Conservation (phyloP, 2,329 filamentous ascomycete genomes). For the Colletotrichum eleusines region DNA sequence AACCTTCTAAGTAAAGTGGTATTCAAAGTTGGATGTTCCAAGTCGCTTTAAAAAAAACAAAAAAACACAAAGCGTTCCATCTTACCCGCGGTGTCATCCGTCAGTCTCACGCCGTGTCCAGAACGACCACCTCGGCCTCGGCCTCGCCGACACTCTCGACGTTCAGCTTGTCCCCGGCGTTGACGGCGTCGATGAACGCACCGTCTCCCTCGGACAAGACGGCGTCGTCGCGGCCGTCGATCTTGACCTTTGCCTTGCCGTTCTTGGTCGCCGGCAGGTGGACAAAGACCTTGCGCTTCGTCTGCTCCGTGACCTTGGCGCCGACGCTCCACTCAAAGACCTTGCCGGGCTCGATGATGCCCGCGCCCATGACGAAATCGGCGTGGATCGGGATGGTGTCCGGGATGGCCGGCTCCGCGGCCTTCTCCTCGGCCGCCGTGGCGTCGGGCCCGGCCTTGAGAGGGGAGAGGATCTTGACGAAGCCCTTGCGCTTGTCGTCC, state of each 20-base stretch:
- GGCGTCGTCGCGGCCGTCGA: slow-evolving; percentile 74
- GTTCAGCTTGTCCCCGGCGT: slow-evolving; percentile 71
- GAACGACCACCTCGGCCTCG: slow-evolving; percentile 76
- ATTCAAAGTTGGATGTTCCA: slow-evolving; percentile 10
- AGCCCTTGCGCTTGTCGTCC: slow-evolving; percentile 75
- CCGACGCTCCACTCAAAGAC: slow-evolving; percentile 81
- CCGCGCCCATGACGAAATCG: slow-evolving; percentile 85
- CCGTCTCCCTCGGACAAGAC: slow-evolving; percentile 83
- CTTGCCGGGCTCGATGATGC: slow-evolving; percentile 74
- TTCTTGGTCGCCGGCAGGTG: slow-evolving; percentile 85
- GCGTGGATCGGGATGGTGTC: slow-evolving; percentile 86
- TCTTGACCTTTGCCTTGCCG: slow-evolving; percentile 78
- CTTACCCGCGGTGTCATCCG: background rate
- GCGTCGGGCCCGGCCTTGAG: slow-evolving; percentile 75
- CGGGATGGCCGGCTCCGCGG: slow-evolving; percentile 69
- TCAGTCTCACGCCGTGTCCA: slow-evolving; percentile 68
- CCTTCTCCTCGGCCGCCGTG: slow-evolving; percentile 71
- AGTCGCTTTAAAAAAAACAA: slow-evolving; percentile 1
- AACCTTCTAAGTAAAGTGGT: background rate
- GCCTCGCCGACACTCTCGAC: slow-evolving; percentile 77
- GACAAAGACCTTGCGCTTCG: slow-evolving; percentile 79
- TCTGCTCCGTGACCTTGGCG: slow-evolving; percentile 62
- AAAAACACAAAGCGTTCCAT: slow-evolving; percentile 1
- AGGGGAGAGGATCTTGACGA: slow-evolving; percentile 82
- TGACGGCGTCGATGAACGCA: slow-evolving; percentile 77